phyloP scores from a whole-genome alignment of 2,329 filamentous ascomycete genomes.

The Pestalotiopsis sp. region DNA sequence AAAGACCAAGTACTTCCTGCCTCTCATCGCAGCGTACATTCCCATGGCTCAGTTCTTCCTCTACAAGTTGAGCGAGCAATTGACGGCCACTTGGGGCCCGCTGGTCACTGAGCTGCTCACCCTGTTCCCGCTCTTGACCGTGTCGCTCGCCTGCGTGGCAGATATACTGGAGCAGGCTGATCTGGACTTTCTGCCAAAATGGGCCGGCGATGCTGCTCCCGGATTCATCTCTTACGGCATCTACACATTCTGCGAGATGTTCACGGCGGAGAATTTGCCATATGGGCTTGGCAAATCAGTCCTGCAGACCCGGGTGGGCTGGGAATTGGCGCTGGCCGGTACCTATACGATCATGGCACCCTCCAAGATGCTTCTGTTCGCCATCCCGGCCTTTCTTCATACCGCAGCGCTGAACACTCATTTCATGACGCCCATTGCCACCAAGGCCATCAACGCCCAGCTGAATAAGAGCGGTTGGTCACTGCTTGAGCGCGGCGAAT shows the following conservation, averaged over 20 bases:
- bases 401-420: constrained; percentile 76
- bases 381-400: constrained; percentile 74
- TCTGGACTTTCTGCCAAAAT: constrained; percentile 55
- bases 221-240: constrained; percentile 69
- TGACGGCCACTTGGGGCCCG: constrained; percentile 76
- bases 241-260: constrained; percentile 56
- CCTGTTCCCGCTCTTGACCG: constrained; percentile 67
- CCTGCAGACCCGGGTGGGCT: constrained; percentile 69
- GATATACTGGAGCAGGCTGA: constrained; percentile 66
- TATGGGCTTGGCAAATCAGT: constrained; percentile 62
- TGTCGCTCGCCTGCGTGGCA: constrained; percentile 67
- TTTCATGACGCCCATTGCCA: constrained; percentile 62
- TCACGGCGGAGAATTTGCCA: constrained; percentile 43
- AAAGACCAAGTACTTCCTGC: constrained; percentile 59
- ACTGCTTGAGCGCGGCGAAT: constrained; percentile 81
- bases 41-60: constrained; percentile 74
- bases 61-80: constrained; percentile 64
- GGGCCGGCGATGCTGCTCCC: constrained; percentile 64
- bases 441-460: constrained; percentile 65
- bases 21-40: constrained; percentile 75
- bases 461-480: constrained; percentile 70
- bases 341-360: constrained; percentile 69
- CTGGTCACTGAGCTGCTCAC: constrained; percentile 74
- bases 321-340: constrained; percentile 69
- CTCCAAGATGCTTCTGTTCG: constrained; percentile 67